phyloP scores from a whole-genome alignment of 352 stramenopile genomes.

The Phytophthora agathidicida region DNA sequence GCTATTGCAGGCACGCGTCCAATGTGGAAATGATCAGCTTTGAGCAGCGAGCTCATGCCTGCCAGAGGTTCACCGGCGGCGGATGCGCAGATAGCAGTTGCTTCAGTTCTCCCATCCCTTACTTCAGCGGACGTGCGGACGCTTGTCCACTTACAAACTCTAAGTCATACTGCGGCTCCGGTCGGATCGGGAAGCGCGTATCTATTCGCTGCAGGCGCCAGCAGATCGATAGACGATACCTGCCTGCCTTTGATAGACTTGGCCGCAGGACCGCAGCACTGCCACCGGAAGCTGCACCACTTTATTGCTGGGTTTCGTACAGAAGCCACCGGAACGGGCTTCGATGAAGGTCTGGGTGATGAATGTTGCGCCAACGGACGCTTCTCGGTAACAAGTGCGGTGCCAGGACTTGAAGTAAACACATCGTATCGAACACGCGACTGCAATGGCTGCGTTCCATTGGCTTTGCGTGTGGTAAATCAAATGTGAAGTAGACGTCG shows the following conservation, averaged over 20 bases:
- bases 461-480: too few relatives aligned
- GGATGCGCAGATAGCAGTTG: constrained; percentile 25
- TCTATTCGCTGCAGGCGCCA: constrained; percentile 19
- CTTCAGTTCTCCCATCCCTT: constrained; percentile 27
- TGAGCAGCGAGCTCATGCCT: not conserved
- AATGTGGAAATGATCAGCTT: constrained; percentile 32
- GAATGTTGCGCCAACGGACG: too few relatives aligned
- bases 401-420: not conserved
- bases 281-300: too few relatives aligned
- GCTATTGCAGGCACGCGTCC: constrained; percentile 26
- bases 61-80: not conserved
- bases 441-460: too few relatives aligned
- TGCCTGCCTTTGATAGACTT: constrained; percentile 4
- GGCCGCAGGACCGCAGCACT: too few relatives aligned
- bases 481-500: too few relatives aligned
- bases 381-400: not conserved
- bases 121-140: constrained; percentile 7
- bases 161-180: constrained; percentile 12
- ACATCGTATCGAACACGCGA: not conserved
- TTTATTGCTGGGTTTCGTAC: too few relatives aligned
- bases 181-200: constrained; percentile 10
- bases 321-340: not conserved
- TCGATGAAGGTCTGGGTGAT: too few relatives aligned
- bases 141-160: constrained; percentile 37
- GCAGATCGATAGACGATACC: constrained; percentile 14